Evolutionary conservation across 31 red algal genomes (phyloP).

Genomic region (Endocladia muricata): DNA sequence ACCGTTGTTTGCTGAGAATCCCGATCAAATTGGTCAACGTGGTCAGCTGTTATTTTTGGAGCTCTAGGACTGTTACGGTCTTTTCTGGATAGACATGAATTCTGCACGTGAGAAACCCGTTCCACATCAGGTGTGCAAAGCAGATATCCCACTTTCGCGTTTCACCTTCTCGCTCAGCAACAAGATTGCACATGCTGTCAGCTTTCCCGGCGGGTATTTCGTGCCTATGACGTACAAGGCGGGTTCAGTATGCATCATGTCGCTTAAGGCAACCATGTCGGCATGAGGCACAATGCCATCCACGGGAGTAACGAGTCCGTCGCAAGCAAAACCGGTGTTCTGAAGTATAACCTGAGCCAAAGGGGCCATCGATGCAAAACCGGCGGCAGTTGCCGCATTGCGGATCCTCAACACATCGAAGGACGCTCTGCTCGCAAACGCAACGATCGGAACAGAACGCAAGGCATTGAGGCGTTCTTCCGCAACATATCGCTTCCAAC

Average conservation of each 20-base stretch:
- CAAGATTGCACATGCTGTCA: constrained; percentile 36
- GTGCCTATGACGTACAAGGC: constrained; percentile 60
- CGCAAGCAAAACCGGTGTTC: constrained; percentile 49
- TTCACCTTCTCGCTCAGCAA: constrained; percentile 47
- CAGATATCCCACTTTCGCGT: no score
- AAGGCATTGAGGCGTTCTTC: constrained; percentile 15
- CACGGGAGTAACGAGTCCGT: constrained; percentile 51
- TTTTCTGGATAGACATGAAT: no score
- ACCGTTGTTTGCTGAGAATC: no score
- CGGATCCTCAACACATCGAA: constrained; percentile 45
- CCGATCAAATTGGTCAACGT: no score
- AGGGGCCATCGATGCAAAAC: constrained; percentile 63
- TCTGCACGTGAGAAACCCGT: no score
- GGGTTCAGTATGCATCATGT: constrained; percentile 69
- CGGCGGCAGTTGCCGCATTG: constrained; percentile 60
- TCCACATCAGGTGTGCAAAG: no score
- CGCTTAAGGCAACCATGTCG: constrained; percentile 33
- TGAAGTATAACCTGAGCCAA: constrained; percentile 36
- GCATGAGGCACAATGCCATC: constrained; percentile 60
- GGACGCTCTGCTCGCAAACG: constrained; percentile 51
- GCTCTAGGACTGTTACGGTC: no score
- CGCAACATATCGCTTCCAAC: background rate
- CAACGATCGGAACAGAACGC: constrained; percentile 22
- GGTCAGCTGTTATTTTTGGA: no score
- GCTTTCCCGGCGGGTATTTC: constrained; percentile 53